Conservation (phyloP, 2,329 filamentous ascomycete species). For the Cordyceps cateniannulata region DNA sequence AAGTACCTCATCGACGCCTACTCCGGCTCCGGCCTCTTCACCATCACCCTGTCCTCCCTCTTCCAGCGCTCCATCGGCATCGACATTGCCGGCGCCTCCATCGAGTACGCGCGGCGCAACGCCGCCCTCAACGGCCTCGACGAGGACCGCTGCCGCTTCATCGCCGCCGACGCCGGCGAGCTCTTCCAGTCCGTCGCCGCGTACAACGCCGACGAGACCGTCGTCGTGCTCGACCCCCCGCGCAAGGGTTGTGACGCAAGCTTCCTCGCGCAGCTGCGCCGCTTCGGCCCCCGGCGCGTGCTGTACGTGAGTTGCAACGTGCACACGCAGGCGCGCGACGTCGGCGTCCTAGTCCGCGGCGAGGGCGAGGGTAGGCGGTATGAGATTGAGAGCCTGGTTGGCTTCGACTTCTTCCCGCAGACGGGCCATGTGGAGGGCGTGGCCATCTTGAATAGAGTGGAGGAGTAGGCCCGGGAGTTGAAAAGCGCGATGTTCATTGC, state of each 20-base stretch:
- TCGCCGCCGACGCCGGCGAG: constrained; percentile 78
- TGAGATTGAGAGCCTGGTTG: constrained; percentile 81
- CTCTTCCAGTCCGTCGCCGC: constrained; percentile 67
- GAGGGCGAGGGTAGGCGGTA: constrained; percentile 50
- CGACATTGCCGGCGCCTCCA: constrained; percentile 76
- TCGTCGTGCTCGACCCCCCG: constrained; percentile 94
- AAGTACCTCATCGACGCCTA: constrained; percentile 95
- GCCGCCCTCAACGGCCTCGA: constrained; percentile 68
- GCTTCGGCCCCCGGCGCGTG: constrained; percentile 70
- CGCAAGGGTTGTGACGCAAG: constrained; percentile 86
- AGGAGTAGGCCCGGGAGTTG: constrained; percentile 19
- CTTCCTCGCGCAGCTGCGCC: constrained; percentile 75
- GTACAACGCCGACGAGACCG: constrained; percentile 74
- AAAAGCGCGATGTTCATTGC: too few relatives aligned
- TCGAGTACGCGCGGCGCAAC: constrained; percentile 72
- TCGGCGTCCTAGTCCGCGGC: constrained; percentile 79
- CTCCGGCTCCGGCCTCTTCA: constrained; percentile 95
- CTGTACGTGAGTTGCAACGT: constrained; percentile 98
- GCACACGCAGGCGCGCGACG: constrained; percentile 90
- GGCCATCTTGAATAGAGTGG: constrained; percentile 55
- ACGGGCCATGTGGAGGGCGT: constrained; percentile 65
- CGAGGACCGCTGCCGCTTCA: constrained; percentile 66
- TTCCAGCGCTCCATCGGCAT: constrained; percentile 85
- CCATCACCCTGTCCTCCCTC: constrained; percentile 78
- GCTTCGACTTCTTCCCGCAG: constrained; percentile 97